Conservation (phyloP, 75 land plant species). For the Adiantum capillusveneris region DNA sequence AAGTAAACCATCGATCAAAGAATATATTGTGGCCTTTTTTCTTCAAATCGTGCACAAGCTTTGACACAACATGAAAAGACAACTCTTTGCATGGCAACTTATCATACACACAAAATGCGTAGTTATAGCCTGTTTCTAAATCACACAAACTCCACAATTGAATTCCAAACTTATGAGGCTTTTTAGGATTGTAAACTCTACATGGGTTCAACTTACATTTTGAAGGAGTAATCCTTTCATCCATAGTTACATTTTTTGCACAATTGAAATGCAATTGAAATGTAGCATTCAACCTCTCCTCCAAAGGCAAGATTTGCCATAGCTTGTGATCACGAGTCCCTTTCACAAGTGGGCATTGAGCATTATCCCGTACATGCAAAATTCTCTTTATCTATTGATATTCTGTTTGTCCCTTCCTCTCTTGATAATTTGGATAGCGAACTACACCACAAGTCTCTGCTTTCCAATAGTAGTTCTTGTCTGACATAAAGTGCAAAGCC, state of each 20-base stretch:
- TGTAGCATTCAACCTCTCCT: neutral
- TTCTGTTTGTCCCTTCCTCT: neutral
- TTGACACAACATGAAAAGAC: too few species aligned
- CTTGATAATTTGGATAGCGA: neutral
- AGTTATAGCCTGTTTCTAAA: neutral
- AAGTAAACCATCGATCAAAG: too few species aligned
- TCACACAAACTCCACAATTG: neutral
- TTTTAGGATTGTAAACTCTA: conserved; percentile 3
- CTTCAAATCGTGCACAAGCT: too few species aligned
- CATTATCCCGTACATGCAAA: neutral
- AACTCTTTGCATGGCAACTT: neutral
- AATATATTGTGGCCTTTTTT: too few species aligned
- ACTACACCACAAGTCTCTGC: neutral
- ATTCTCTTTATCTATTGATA: neutral
- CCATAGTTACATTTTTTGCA: neutral
- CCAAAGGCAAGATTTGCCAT: neutral
- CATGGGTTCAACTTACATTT: neutral
- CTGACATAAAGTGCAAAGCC: neutral
- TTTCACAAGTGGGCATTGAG: neutral
- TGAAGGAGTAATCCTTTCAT: conserved; percentile 1
- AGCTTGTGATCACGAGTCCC: neutral
- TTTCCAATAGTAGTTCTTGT: neutral
- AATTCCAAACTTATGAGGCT: conserved; percentile 1
- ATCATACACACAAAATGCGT: neutral
- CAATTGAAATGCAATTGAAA: neutral